Evolutionary conservation across 1,284 basidiomycete genomes (phyloP), one percentile per base, ranked within the genome.

Genomic region (Ganoderma boninense): DNA sequence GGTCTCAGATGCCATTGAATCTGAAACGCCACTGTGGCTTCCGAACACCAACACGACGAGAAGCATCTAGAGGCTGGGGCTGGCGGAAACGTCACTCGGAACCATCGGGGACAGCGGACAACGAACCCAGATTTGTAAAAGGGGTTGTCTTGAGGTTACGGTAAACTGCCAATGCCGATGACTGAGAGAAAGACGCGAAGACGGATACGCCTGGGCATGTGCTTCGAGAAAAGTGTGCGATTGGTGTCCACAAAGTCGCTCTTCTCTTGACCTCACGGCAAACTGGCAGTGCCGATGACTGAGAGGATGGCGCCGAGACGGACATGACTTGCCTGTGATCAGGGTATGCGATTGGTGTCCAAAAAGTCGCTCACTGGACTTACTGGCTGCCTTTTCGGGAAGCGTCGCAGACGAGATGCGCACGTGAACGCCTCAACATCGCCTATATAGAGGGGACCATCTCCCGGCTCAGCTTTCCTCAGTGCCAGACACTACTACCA

Each of bases 311-410:
- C 18, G 26, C 38, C 60, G 38, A 62, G 44, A 46, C 66, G 26
- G 46, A 49, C 42, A 62, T 43, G 44, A 60, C 23, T 44, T 62
- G 60, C 61, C 67, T 67, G 59, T 59, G 65, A 67, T 59, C 63
- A 66, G 63, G 4, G 60, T 44, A 44, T 64, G 64, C 57, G 38
- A 66, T 67, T 64, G 56, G 71, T 65, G 65, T 70, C 67, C 73
- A 71, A n/a, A 71, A 71, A 74, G 43, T 64, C 65, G 61, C 73
- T 60, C 73, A 70, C 29, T 32, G 69, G 65, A 70, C 70, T 59
- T 66, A 66, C 62, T 59, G 49, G 42, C 70, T 74, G 61, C 70
- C 70, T 66, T 65, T 70, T 70, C 6, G n/a, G 61, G 60, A n/a
- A 23, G 7, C 2, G 61, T 32, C 29, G 67, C 63, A 64, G 65